Base-by-base conservation (phyloP, 176 grass and related monocot genomes). In the Ensete glaucum region DNA sequence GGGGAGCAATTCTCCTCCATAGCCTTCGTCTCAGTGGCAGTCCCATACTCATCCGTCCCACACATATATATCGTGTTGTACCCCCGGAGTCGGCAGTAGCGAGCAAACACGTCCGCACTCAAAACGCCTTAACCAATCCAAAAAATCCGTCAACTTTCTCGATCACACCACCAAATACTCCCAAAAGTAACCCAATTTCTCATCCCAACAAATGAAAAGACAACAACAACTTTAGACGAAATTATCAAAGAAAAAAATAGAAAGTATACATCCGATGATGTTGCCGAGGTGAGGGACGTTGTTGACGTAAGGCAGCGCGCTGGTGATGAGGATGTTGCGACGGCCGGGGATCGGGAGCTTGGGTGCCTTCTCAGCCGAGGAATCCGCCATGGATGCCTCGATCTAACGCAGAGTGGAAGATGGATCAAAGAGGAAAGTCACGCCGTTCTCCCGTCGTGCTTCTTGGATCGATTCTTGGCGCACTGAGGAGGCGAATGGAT, bases 1-100 rank as follows among this genome's bases (percentile, higher is more conserved):
- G 90, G 95, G 9, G 95, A 83, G 81, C 88, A 99, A 19, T 99
- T 99, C 88, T 99, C 95, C 87, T 99, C 90, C 86, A 94, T 62
- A 69, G 95, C 95, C 81, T 99, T 99, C 13, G 90, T 94, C 78
- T 99, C 95, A 16, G 95, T 99, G 67, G 95, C 95, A 6, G 95
- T 99, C 26, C 95, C 95, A 58, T 99, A 99, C 74, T 99, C 90
- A 67, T 99, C 95, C 2, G 95, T 99, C 57, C 95, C 95, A 53
- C 95, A 99, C 50, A 99, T 94, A 69, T 99, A 99, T 63, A 94
- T 89, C 6, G 79, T 78, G 81, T 99, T 99, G 81, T 99, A 99
- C 8, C 82, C 86, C n/a, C 90, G 78, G 6, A 99, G 84, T 23
- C 90, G 80, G 78, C 95, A 94, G 84, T 94, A 99, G 11, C 90